Percentiles rank a stretch among this genome's conserved stretches.
These are phyloP conservation scores for Colletotrichum sp. DNA, from an alignment of 2,329 filamentous ascomycete genomes.

Conservation along the genomic window DNA sequence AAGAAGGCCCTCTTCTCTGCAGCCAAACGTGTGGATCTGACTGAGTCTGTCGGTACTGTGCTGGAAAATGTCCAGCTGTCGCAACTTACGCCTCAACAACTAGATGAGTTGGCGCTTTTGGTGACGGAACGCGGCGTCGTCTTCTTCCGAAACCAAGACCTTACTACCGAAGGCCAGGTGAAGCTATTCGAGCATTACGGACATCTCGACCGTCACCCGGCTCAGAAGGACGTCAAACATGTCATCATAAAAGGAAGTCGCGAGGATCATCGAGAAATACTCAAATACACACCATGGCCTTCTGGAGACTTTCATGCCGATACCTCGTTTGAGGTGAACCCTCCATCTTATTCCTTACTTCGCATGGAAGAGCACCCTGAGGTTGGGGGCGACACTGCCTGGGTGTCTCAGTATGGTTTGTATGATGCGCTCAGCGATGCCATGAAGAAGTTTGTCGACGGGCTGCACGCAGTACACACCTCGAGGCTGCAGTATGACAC, in stretches of 20 bases:
- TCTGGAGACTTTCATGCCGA: slow-evolving; percentile 53
- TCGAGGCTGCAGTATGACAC: slow-evolving; percentile 52
- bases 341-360: slow-evolving; percentile 54
- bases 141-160: slow-evolving; percentile 53
- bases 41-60: slow-evolving; percentile 47
- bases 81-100: slow-evolving; percentile 45
- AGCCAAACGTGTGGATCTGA: slow-evolving; percentile 43
- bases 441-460: slow-evolving; percentile 46
- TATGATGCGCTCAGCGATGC: slow-evolving; percentile 49
- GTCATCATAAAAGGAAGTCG: slow-evolving; percentile 49
- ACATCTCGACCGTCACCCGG: slow-evolving; percentile 50
- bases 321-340: slow-evolving; percentile 56
- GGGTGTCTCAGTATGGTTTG: slow-evolving; percentile 51
- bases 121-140: slow-evolving; percentile 52
- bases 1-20: slow-evolving; percentile 46
- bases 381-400: slow-evolving; percentile 52
- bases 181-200: slow-evolving; percentile 53
- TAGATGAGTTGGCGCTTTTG: slow-evolving; percentile 55
- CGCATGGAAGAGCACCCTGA: slow-evolving; percentile 55
- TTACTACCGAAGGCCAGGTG: slow-evolving; percentile 47
- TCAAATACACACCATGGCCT: slow-evolving; percentile 53
- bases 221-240: slow-evolving; percentile 47
- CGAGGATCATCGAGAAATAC: slow-evolving; percentile 48
- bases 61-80: slow-evolving; percentile 48
- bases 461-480: slow-evolving; percentile 50